A percentile compares a stretch with the other conserved stretches of the same genome.
Conservation (phyloP, 345 rosid genomes). For the Gossypium longicalyx region DNA sequence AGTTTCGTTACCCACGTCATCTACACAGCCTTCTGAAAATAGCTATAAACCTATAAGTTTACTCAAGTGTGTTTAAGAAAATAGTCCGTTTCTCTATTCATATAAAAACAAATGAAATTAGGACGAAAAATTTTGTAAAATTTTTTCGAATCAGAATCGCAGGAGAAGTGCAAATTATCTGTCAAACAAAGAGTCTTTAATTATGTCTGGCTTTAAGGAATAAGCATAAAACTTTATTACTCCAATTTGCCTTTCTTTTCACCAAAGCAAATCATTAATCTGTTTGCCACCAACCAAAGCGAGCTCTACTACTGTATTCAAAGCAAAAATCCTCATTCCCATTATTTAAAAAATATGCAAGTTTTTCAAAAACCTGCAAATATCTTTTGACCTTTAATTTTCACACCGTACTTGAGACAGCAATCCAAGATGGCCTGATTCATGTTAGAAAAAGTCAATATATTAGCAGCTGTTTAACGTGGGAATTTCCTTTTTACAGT, state of each 20-base stretch:
- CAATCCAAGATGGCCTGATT: not conserved
- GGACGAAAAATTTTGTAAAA: not conserved
- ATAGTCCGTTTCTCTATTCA: not conserved
- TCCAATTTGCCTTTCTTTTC: not conserved
- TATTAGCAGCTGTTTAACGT: too few relatives aligned
- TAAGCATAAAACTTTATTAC: constrained; percentile 1
- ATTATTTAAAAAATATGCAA: not conserved
- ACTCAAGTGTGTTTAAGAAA: not conserved
- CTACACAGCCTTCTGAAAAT: too few relatives aligned
- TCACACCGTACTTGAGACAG: not conserved
- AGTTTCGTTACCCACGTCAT: too few relatives aligned
- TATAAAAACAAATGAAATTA: not conserved
- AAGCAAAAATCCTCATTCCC: too few relatives aligned
- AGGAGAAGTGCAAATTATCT: not conserved
- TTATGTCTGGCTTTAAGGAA: not conserved
- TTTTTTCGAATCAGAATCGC: not conserved
- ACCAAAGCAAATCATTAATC: not conserved
- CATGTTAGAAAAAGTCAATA: too few relatives aligned
- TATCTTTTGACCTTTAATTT: too few relatives aligned
- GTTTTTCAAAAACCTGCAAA: not conserved
- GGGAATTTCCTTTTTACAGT: too few relatives aligned
- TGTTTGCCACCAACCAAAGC: not conserved
- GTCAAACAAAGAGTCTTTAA: not conserved
- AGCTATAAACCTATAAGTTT: too few relatives aligned
- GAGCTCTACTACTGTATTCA: not conserved